Evolutionary conservation across 495 filamentous ascomycete genomes (phyloP).

Genomic region (Aspergillus ostianus): DNA sequence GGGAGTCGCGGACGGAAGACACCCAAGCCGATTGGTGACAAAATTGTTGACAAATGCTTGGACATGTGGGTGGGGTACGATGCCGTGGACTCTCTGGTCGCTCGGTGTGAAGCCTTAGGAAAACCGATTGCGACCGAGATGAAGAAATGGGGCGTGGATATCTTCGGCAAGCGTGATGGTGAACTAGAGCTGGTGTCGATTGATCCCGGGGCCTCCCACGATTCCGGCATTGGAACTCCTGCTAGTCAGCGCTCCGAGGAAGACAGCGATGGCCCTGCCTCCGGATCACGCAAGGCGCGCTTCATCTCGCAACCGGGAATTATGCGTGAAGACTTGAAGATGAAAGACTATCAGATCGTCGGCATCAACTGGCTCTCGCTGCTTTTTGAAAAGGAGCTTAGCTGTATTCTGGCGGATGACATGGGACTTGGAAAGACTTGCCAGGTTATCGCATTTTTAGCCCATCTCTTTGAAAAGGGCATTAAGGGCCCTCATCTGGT

Average conservation of each 20-base stretch:
- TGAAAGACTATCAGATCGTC: slow-evolving; percentile 93
- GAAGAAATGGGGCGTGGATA: slow-evolving; percentile 74
- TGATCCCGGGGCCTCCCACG: slow-evolving; percentile 47
- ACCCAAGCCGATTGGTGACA: slow-evolving; percentile 61
- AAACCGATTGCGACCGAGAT: slow-evolving; percentile 67
- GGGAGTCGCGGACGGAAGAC: slow-evolving; percentile 47
- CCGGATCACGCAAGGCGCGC: slow-evolving; percentile 36
- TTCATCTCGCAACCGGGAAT: slow-evolving; percentile 70
- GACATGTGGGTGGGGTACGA: slow-evolving; percentile 73
- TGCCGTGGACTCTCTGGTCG: slow-evolving; percentile 77
- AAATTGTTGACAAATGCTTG: slow-evolving; percentile 66
- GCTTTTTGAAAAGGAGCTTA: slow-evolving; percentile 71
- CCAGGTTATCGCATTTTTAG: slow-evolving; percentile 90
- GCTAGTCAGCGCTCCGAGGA: slow-evolving; percentile 52
- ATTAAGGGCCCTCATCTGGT: slow-evolving; percentile 78
- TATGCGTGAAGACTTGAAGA: slow-evolving; percentile 64
- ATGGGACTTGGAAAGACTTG: slow-evolving; percentile 99
- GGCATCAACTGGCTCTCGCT: slow-evolving; percentile 91
- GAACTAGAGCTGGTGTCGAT: slow-evolving; percentile 69
- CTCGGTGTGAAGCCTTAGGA: slow-evolving; percentile 66
- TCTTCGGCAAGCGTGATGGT: slow-evolving; percentile 63
- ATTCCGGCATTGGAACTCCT: slow-evolving; percentile 76
- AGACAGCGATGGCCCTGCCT: slow-evolving; percentile 46
- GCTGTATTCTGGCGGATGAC: slow-evolving; percentile 91
- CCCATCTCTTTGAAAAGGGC: slow-evolving; percentile 69